Conservation (phyloP, 202 grass and related monocot genomes). For the Schoenoplectus tabernaemontani region DNA sequence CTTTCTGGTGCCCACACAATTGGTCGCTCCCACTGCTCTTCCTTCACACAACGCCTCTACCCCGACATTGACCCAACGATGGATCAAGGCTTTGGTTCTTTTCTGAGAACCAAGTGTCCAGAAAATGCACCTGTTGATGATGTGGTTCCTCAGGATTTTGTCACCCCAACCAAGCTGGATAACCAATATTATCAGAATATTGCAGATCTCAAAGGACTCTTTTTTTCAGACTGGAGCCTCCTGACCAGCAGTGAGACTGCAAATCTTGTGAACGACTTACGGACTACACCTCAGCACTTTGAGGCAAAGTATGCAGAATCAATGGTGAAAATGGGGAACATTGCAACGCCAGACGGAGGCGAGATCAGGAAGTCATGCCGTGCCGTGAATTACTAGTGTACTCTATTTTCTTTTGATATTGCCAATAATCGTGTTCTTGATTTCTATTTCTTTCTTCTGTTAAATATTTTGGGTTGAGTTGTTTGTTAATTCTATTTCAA, state of each 20-base stretch:
- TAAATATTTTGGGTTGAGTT: no score
- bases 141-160: slow-evolving; percentile 21
- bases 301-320: slow-evolving; percentile 29
- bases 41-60: slow-evolving; percentile 1
- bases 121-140: background rate
- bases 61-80: background rate
- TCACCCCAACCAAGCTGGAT: slow-evolving; percentile 23
- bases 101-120: background rate
- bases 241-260: slow-evolving; percentile 22
- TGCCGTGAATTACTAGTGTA: background rate
- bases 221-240: slow-evolving; percentile 26
- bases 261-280: background rate
- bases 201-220: slow-evolving; percentile 3
- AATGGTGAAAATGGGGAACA: slow-evolving; percentile 52
- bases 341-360: slow-evolving; percentile 26
- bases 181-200: slow-evolving; percentile 33
- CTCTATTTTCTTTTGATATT: no score
- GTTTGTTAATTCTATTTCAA: no score
- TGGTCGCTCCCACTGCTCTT: slow-evolving; percentile 9
- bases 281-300: slow-evolving; percentile 19
- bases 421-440: no score
- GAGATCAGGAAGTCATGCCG: slow-evolving; percentile 29
- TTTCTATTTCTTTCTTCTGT: no score
- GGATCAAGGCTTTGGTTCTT: background rate
- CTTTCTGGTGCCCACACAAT: slow-evolving; percentile 13